Percentiles rank a stretch among this genome's conserved stretches.
These are phyloP conservation scores for Ophiostoma sp. DNA, from an alignment of 2,329 filamentous ascomycete genomes.

Conservation along the genomic window DNA sequence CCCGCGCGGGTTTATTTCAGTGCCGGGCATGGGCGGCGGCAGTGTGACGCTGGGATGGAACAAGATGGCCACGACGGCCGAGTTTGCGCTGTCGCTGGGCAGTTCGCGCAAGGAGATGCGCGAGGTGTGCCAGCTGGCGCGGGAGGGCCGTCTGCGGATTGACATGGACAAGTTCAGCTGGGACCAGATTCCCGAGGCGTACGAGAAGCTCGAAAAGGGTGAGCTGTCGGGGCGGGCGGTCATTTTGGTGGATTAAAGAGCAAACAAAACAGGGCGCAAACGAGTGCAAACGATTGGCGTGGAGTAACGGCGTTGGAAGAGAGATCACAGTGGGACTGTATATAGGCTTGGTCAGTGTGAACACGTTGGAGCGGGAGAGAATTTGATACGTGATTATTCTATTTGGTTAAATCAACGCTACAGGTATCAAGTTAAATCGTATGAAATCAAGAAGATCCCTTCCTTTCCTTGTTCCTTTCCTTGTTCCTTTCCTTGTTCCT, in stretches of 20 bases:
- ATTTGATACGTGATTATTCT: too few relatives aligned
- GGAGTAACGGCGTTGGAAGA: too few relatives aligned
- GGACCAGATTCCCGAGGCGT: constrained; percentile 17
- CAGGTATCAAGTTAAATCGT: too few relatives aligned
- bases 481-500: too few relatives aligned
- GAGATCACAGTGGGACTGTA: too few relatives aligned
- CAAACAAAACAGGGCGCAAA: too few relatives aligned
- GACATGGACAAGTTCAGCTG: constrained; percentile 16
- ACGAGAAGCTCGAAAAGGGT: constrained; percentile 18
- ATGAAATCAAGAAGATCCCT: too few relatives aligned
- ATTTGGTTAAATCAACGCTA: too few relatives aligned
- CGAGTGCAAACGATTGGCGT: too few relatives aligned
- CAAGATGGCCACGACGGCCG: constrained; percentile 18
- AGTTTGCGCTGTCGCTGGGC: constrained; percentile 15
- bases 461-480: too few relatives aligned
- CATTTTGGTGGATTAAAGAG: neutral
- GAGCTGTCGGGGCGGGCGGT: constrained; percentile 12
- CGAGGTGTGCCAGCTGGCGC: constrained; percentile 19
- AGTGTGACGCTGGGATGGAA: constrained; percentile 19
- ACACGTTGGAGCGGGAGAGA: too few relatives aligned
- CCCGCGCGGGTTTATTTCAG: constrained; percentile 8
- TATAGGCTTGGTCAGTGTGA: too few relatives aligned
- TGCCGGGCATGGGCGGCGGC: constrained; percentile 19
- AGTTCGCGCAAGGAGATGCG: constrained; percentile 16
- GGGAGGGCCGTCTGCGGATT: constrained; percentile 15